Evolutionary conservation across 768 basidiomycete genomes (phyloP).

Genomic region (Leccinellum luteum): DNA sequence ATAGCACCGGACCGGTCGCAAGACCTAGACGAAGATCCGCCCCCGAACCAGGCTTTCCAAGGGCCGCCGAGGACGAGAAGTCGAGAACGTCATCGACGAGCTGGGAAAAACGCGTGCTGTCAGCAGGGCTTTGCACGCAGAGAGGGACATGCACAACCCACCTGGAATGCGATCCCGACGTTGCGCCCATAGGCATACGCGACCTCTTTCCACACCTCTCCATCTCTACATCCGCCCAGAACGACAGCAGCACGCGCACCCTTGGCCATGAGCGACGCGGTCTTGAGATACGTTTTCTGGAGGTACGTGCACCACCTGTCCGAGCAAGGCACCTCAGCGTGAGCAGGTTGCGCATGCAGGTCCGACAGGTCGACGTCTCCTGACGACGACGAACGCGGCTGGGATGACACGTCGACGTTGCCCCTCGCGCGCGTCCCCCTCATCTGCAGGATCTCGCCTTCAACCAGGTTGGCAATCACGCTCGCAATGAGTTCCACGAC

Average conservation of each 20-base stretch:
- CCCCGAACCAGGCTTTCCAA: slow-evolving; percentile 86
- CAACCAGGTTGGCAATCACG: slow-evolving; percentile 94
- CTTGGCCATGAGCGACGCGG: slow-evolving; percentile 89
- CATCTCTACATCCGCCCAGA: slow-evolving; percentile 76
- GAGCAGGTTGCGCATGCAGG: slow-evolving; percentile 41
- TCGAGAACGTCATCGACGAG: slow-evolving; percentile 95
- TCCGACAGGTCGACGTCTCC: slow-evolving; percentile 32
- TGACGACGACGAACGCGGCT: not conserved
- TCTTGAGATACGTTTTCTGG: slow-evolving; percentile 91
- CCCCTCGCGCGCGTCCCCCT: slow-evolving; percentile 10
- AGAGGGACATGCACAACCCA: slow-evolving; percentile 32
- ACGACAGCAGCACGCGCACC: slow-evolving; percentile 79
- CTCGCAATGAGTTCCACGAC: slow-evolving; percentile 92
- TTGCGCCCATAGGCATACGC: slow-evolving; percentile 92
- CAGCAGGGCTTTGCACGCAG: not conserved
- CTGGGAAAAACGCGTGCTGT: slow-evolving; percentile 40
- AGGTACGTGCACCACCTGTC: slow-evolving; percentile 77
- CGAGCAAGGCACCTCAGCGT: slow-evolving; percentile 24
- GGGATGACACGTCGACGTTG: not conserved
- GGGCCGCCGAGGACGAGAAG: slow-evolving; percentile 72
- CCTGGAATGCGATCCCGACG: slow-evolving; percentile 95
- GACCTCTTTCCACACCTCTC: slow-evolving; percentile 83
- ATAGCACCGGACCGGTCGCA: slow-evolving; percentile 83
- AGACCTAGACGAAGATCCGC: slow-evolving; percentile 81
- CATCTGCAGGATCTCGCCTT: slow-evolving; percentile 91